A percentile compares a stretch with the other conserved stretches of the same genome.
phyloP scores from a whole-genome alignment of 2,329 filamentous ascomycete species.

The Talaromyces sp. region DNA sequence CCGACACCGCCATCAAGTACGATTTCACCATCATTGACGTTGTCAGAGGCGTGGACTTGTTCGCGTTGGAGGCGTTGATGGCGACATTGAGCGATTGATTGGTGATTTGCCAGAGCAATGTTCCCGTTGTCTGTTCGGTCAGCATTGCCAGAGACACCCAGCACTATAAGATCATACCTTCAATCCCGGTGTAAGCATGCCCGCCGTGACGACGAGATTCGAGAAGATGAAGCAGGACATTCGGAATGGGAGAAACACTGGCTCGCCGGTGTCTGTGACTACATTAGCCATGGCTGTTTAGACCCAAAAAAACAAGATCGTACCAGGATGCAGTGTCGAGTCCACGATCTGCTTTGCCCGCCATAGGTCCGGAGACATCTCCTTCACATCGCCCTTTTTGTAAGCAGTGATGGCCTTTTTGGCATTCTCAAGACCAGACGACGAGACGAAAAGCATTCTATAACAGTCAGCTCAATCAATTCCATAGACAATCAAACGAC shows the following conservation, averaged over 20 bases:
- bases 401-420: constrained; percentile 78
- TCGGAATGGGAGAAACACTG: constrained; percentile 89
- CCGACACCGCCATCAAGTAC: constrained; percentile 85
- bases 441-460: constrained; percentile 81
- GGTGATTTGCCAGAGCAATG: constrained; percentile 86
- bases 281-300: constrained; percentile 17
- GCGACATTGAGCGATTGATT: constrained; percentile 98
- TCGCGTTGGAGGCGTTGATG: constrained; percentile 95
- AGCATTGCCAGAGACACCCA: background rate
- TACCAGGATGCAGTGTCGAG: constrained; percentile 92
- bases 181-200: constrained; percentile 91
- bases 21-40: constrained; percentile 77
- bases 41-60: constrained; percentile 89
- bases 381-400: constrained; percentile 71
- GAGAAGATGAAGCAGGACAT: constrained; percentile 96
- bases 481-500: background rate
- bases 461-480: background rate
- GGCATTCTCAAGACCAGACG: constrained; percentile 73
- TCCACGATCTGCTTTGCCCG: constrained; percentile 95
- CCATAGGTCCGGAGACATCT: constrained; percentile 91
- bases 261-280: constrained; percentile 76
- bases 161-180: constrained; percentile 45
- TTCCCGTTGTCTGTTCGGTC: constrained; percentile 64
- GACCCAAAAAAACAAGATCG: background rate
- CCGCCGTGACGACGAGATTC: constrained; percentile 89